A percentile compares a stretch with the other conserved stretches of the same genome.
These are phyloP conservation scores for Dictyostelium purpureum DNA, from an alignment of 78 protist species.

Conservation along the genomic window DNA sequence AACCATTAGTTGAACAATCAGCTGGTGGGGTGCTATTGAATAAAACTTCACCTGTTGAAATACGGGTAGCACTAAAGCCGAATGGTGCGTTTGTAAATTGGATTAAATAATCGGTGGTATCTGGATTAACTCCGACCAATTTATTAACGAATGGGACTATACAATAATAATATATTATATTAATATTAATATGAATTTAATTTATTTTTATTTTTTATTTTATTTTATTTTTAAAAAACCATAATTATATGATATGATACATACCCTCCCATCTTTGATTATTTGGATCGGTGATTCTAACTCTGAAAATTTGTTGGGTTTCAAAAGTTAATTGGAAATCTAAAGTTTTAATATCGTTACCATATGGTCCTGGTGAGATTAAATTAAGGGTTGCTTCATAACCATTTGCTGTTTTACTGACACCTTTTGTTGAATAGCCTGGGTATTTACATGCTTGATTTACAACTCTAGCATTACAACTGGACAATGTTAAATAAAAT, in stretches of 20 bases:
- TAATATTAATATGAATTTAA: background rate
- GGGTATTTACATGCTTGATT: constrained; percentile 1
- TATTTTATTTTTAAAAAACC: background rate
- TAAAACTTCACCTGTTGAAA: constrained; percentile 29
- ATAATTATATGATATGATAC: background rate
- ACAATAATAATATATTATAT: background rate
- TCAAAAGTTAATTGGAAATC: background rate
- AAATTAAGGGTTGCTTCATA: background rate
- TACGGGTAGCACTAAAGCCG: constrained; percentile 26
- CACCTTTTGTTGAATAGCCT: background rate
- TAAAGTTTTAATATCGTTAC: background rate
- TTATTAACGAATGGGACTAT: background rate
- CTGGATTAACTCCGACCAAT: constrained; percentile 7
- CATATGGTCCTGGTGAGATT: constrained; percentile 53
- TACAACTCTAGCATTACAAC: no score
- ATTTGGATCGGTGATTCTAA: constrained; percentile 72
- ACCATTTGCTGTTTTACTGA: constrained; percentile 7
- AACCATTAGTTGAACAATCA: constrained; percentile 56
- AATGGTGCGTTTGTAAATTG: background rate
- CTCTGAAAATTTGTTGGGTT: constrained; percentile 31
- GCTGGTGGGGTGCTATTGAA: constrained; percentile 42
- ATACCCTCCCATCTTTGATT: constrained; percentile 64
- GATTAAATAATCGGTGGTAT: background rate
- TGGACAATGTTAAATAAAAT: no score
- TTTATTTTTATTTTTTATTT: background rate